Evolutionary conservation across 805 yeast genomes (phyloP).

Genomic region (Sugiyamaella lignohabitans): DNA sequence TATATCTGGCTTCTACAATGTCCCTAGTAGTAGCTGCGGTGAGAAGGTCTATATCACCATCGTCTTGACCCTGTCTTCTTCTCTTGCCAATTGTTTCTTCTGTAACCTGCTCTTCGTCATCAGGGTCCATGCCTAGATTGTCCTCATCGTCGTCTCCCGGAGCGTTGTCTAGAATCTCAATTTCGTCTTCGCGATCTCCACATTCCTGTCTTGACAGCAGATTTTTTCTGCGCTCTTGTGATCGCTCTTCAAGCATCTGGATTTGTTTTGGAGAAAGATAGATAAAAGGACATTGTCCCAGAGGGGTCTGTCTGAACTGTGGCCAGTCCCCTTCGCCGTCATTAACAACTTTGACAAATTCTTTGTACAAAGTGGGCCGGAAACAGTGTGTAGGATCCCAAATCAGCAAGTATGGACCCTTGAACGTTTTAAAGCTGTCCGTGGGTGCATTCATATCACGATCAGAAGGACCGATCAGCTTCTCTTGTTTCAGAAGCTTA

Average conservation of each 20-base stretch:
- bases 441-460: slow-evolving; percentile 80
- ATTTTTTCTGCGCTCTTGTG: not conserved
- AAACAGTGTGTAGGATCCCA: slow-evolving; percentile 74
- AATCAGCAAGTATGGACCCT: slow-evolving; percentile 64
- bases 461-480: slow-evolving; percentile 78
- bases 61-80: not conserved
- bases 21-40: slow-evolving; percentile 37
- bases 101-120: slow-evolving; percentile 21
- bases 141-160: not conserved
- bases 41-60: not conserved
- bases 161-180: not conserved
- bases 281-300: slow-evolving; percentile 81
- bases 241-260: not conserved
- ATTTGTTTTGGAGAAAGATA: slow-evolving; percentile 1
- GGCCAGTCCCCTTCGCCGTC: slow-evolving; percentile 49
- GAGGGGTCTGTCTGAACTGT: slow-evolving; percentile 50
- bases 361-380: slow-evolving; percentile 76
- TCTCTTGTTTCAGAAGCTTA: slow-evolving; percentile 73
- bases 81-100: not conserved
- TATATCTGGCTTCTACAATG: not conserved
- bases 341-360: slow-evolving; percentile 49
- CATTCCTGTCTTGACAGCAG: not conserved
- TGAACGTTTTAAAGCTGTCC: slow-evolving; percentile 79
- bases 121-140: not conserved
- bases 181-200: not conserved